A percentile compares a stretch with the other conserved stretches of the same genome.
These are phyloP conservation scores for Microbotryum intermedium DNA, from an alignment of 1,284 basidiomycete species.

Conservation along the genomic window DNA sequence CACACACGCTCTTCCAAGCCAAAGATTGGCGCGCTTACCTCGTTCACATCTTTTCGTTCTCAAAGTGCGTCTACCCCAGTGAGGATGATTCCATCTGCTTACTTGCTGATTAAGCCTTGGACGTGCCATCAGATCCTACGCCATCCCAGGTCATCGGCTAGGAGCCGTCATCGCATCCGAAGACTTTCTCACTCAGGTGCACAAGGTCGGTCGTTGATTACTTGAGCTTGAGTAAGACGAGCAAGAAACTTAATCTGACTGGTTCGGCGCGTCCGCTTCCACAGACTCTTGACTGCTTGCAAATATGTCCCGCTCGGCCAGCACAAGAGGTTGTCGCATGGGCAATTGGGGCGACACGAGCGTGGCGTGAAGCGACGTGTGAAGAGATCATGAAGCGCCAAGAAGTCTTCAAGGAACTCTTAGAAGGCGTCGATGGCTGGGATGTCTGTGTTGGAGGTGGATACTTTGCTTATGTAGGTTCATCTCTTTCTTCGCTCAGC, in stretches of 20 bases:
- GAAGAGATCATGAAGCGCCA: conserved; percentile 52
- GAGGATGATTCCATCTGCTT: too few species aligned
- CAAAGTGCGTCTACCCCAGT: conserved; percentile 35
- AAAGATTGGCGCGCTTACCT: conserved; percentile 55
- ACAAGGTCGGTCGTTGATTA: conserved; percentile 38
- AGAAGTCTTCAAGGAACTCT: conserved; percentile 47
- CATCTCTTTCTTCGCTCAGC: too few species aligned
- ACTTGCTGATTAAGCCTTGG: too few species aligned
- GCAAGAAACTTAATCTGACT: too few species aligned
- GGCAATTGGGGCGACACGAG: conserved; percentile 17
- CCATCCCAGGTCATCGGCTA: conserved; percentile 74
- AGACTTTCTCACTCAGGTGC: conserved; percentile 49
- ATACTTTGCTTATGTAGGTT: conserved; percentile 38
- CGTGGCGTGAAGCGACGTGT: conserved; percentile 48
- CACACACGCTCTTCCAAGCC: conserved; percentile 49
- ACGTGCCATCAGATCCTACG: conserved; percentile 60
- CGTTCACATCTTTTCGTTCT: conserved; percentile 67
- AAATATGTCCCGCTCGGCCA: conserved; percentile 65
- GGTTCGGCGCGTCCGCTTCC: too few species aligned
- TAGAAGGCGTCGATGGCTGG: conserved; percentile 36
- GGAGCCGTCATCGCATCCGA: conserved; percentile 65
- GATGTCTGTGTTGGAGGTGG: conserved; percentile 34
- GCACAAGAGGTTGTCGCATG: conserved; percentile 57
- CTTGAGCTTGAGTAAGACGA: too few species aligned
- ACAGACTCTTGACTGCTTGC: conserved; percentile 60